Base-by-base conservation (phyloP, 331 rosid species). In the Cydonia oblonga region DNA sequence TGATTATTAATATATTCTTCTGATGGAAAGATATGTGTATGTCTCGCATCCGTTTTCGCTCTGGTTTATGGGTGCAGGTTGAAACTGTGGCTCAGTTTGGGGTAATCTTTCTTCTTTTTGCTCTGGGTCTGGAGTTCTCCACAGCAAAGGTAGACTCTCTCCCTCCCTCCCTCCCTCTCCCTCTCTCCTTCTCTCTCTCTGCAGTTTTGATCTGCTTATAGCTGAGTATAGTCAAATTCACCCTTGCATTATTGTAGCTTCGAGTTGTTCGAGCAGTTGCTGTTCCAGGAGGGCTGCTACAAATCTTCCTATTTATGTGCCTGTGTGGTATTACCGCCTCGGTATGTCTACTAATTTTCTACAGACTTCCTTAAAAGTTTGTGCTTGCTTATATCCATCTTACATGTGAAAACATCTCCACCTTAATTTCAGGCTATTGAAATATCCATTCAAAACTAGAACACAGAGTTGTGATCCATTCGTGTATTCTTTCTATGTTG, bases 81-180 rank as follows among this genome's bases (percentile, higher is more conserved):
- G 98, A 93, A 84, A 93, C 98, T 25, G 98, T 93, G 80, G 98
- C 98, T 65, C 98, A 93, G 74, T 93, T 93, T 85, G 98, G 98
- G 82, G 98, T 93, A 13, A 87, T 93, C 75, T 86, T 86, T 81
- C 90, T 86, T 71, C 90, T 86, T 62, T 86, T 86, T 81, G 90
- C 90, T n/a, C 71, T 86, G 77, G 90, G 90, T 19, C 58, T 86
- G 76, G 90, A 86, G 70, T 86, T 86, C 80, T 86, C 90, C 18
- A 81, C 79, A 56, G 35, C 90, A 9, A 86, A 86, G 86, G 90
- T 86, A 71, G 2, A 56, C 59, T 19, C 19, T 2, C 20, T 2
- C 53, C 16, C n/a, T 0, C 51, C 62, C 24, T 72, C 72, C 29
- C 61, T 32, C 72, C 64, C 64, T 72, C 74, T 35, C 61, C 23